Evolutionary conservation across 2,329 filamentous ascomycete genomes (phyloP).

Genomic region (Beauveria sp.): DNA sequence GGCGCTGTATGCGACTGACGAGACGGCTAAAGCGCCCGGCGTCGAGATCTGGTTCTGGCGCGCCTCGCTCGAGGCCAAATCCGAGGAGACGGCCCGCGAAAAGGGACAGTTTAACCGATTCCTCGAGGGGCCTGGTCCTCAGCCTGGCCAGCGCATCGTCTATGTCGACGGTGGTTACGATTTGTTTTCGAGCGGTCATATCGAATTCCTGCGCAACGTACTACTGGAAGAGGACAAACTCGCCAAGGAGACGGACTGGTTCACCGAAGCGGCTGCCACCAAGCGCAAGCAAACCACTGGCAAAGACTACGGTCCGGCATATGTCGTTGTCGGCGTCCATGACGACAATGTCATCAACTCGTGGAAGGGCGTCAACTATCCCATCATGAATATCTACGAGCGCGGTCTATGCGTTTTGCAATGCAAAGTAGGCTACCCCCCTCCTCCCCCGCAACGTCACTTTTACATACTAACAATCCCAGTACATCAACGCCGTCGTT

Average conservation of each 20-base stretch:
- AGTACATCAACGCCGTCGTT: conserved; percentile 82
- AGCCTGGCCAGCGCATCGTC: conserved; percentile 73
- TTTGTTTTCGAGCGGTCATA: conserved; percentile 92
- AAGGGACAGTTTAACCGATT: conserved; percentile 59
- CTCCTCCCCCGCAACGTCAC: neutral
- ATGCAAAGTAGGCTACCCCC: conserved; percentile 59
- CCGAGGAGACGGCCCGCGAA: conserved; percentile 42
- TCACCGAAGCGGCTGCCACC: conserved; percentile 52
- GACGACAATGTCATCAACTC: conserved; percentile 92
- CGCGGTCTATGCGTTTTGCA: conserved; percentile 91
- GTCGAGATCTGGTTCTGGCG: conserved; percentile 83
- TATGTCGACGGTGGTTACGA: conserved; percentile 98
- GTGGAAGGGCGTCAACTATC: conserved; percentile 97
- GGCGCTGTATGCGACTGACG: conserved; percentile 78
- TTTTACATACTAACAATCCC: conserved; percentile 16
- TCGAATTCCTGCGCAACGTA: conserved; percentile 83
- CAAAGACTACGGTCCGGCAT: conserved; percentile 72
- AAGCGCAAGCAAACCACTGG: conserved; percentile 55
- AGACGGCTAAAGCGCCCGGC: conserved; percentile 69
- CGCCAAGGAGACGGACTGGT: conserved; percentile 66
- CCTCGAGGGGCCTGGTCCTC: conserved; percentile 58
- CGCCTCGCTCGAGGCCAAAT: conserved; percentile 42
- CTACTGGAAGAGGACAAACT: conserved; percentile 63
- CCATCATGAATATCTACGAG: conserved; percentile 99
- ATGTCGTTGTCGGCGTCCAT: conserved; percentile 88